A percentile compares a stretch with the other conserved stretches of the same genome.
phyloP scores from a whole-genome alignment of 805 yeast genomes.

The Kazachstania martiniae region DNA sequence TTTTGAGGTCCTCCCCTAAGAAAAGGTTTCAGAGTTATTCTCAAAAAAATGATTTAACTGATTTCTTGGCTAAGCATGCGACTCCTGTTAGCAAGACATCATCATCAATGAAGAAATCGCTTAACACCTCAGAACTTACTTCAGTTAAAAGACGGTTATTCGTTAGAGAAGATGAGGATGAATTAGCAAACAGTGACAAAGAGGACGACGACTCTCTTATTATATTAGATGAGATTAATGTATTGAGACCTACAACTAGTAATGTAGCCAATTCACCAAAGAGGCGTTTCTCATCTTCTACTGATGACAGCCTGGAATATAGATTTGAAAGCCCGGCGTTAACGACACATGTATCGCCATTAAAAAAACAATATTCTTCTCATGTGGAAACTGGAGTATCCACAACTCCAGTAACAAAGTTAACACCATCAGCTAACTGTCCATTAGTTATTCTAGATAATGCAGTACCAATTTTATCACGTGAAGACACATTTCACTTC shows the following conservation, averaged over 20 bases:
- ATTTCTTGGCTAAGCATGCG: constrained; percentile 13
- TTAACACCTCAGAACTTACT: too few species aligned
- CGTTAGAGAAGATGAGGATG: constrained; percentile 11
- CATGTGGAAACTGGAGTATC: too few species aligned
- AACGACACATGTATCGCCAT: too few species aligned
- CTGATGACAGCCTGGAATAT: too few species aligned
- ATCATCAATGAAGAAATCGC: constrained; percentile 6
- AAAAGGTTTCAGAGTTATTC: constrained; percentile 3
- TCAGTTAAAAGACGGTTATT: constrained; percentile 13
- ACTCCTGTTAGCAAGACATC: too few species aligned
- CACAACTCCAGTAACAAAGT: too few species aligned
- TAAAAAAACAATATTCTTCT: too few species aligned
- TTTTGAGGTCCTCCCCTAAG: constrained; percentile 4
- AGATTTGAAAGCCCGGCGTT: too few species aligned
- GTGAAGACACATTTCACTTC: too few species aligned
- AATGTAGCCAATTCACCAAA: constrained; percentile 1
- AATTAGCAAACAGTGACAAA: constrained; percentile 1
- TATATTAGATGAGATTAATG: constrained; percentile 9
- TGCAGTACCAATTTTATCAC: too few species aligned
- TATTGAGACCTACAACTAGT: background rate
- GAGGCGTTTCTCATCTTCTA: background rate
- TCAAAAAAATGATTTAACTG: constrained; percentile 20
- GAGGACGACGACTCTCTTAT: constrained; percentile 13
- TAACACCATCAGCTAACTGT: too few species aligned
- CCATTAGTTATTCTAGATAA: too few species aligned